A percentile compares a stretch with the other conserved stretches of the same genome.
phyloP scores from a whole-genome alignment of 495 filamentous ascomycete genomes.

The Letharia lupina region DNA sequence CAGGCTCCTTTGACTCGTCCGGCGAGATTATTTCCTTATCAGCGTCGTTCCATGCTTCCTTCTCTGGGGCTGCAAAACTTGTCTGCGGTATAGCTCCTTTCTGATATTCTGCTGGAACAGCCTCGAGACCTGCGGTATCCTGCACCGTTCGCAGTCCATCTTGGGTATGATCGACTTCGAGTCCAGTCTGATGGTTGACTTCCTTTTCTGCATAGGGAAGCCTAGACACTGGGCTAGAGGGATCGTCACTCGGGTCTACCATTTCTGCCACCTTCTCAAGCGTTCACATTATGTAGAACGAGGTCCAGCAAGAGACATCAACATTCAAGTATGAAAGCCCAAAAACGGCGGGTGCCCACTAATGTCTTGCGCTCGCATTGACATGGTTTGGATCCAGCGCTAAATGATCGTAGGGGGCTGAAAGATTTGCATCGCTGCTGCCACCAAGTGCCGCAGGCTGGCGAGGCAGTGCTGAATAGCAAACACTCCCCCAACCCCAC shows the following conservation, averaged over 20 bases:
- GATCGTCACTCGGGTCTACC: neutral
- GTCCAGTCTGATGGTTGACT: neutral
- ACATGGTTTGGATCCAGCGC: neutral
- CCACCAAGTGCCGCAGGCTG: neutral
- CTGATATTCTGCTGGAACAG: conserved; percentile 1
- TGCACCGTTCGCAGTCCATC: neutral
- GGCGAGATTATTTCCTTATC: neutral
- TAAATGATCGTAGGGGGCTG: neutral
- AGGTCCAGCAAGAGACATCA: neutral
- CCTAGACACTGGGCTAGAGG: neutral
- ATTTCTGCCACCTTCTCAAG: neutral
- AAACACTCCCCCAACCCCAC: neutral
- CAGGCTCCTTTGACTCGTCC: neutral
- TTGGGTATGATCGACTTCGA: conserved; percentile 3
- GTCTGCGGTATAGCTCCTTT: neutral
- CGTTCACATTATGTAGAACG: neutral
- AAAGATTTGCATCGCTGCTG: neutral
- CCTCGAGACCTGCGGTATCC: conserved; percentile 4
- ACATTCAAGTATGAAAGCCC: neutral
- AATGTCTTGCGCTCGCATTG: neutral
- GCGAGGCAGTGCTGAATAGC: neutral
- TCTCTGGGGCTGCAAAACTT: neutral
- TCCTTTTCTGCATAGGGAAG: neutral
- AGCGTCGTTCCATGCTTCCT: conserved; percentile 2
- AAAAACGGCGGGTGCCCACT: neutral